Percentiles rank a stretch among this genome's conserved stretches.
Conservation (phyloP, 2,329 filamentous ascomycete genomes). For the Aspergillus sp. region DNA sequence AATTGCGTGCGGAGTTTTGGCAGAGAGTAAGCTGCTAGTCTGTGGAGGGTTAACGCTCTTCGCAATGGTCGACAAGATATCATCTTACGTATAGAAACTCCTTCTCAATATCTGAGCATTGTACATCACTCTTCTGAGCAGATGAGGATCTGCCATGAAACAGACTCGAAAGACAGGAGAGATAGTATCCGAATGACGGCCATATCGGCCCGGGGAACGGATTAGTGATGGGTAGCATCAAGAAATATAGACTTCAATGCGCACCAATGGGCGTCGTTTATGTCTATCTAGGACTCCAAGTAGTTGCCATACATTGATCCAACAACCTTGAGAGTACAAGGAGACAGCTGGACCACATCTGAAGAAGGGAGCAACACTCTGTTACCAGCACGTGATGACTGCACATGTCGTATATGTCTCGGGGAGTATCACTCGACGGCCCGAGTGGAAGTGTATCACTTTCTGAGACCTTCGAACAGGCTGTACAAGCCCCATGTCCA, state of each 20-base stretch:
- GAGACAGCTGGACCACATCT: neutral
- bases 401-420: neutral
- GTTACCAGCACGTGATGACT: neutral
- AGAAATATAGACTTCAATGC: neutral
- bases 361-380: neutral
- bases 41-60: neutral
- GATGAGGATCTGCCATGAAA: neutral
- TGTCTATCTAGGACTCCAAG: neutral
- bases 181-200: neutral
- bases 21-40: neutral
- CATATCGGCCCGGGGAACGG: neutral
- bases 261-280: neutral
- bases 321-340: neutral
- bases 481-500: neutral
- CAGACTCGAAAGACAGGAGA: neutral
- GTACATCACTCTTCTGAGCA: neutral
- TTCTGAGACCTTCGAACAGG: neutral
- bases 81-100: neutral
- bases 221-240: neutral
- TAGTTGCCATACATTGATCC: neutral
- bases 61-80: too few relatives aligned
- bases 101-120: neutral
- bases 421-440: neutral
- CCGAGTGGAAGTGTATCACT: neutral
- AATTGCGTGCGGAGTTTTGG: neutral